Evolutionary conservation across 129 eudicot genomes (phyloP), one percentile per base, ranked within the genome.

Genomic region (Solidago caesia): DNA sequence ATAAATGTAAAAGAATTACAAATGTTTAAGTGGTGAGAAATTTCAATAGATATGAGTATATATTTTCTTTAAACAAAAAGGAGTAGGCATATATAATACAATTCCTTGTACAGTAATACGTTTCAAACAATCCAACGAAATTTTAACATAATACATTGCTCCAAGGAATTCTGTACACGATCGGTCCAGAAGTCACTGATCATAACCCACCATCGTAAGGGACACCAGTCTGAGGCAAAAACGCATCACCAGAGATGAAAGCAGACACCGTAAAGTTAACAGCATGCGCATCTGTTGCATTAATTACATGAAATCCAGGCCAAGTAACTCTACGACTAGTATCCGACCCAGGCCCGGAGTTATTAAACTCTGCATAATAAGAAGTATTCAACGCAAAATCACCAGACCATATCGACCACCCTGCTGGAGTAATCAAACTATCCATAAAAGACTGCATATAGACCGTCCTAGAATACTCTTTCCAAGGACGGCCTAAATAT

Each of bases 401-500:
- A 47, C 88, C 88, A 0, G 87, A 69, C 95, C 95, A 88, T 6
- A 69, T 70, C 2, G 68, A 64, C 95, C 95, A 88, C 10, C 94
- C 88, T 2, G 72, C 45, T 2, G 90, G 84, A 44, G 70, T 73
- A 2, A 88, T 79, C 43, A 88, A 71, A 3, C 67, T 25, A 49
- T 73, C 95, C 87, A 88, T 83, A 29, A 64, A 83, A n/a, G 95
- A 83, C 39, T 85, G 80, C 82, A 88, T 76, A 58, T 76, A 86
- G 2, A 85, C 77, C 8, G 81, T 75, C 51, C 83, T 79, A 1
- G 87, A 81, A 57, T 72, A 88, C 27, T 79, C 71, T 69, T 86
- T 81, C 95, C 95, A 88, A 2, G 95, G 95, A 33, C 95, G 75
- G 0, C 95, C 95, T 25, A 88, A 55, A 67, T 85, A 88, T 0